phyloP scores from a whole-genome alignment of 495 filamentous ascomycete genomes.

The Penicillium dipodomyicola region DNA sequence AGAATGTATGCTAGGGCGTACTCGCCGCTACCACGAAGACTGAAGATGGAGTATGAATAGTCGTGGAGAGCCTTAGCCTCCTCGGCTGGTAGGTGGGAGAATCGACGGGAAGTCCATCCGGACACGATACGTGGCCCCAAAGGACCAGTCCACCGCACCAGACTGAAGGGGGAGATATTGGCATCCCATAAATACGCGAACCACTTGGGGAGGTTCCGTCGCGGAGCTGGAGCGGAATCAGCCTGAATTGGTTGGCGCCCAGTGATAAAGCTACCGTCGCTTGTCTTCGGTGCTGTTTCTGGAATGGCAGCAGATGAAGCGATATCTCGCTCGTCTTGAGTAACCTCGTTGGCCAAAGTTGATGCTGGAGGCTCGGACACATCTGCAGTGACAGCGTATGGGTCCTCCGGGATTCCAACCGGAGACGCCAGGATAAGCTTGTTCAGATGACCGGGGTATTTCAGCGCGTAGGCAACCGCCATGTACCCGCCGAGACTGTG shows the following conservation, averaged over 20 bases:
- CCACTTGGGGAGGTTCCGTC: slow-evolving; percentile 75
- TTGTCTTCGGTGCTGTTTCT: slow-evolving; percentile 38
- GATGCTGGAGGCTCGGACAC: slow-evolving; percentile 75
- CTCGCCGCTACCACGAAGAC: slow-evolving; percentile 86
- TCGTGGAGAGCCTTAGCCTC: slow-evolving; percentile 84
- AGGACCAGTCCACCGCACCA: slow-evolving; percentile 88
- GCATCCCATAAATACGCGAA: slow-evolving; percentile 92
- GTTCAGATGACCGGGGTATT: slow-evolving; percentile 90
- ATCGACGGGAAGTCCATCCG: slow-evolving; percentile 90
- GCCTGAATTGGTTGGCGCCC: slow-evolving; percentile 29
- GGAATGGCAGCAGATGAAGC: slow-evolving; percentile 29
- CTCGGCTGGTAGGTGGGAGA: slow-evolving; percentile 77
- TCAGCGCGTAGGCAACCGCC: slow-evolving; percentile 89
- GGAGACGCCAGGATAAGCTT: slow-evolving; percentile 94
- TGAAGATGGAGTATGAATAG: slow-evolving; percentile 94
- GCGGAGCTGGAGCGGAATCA: slow-evolving; percentile 42
- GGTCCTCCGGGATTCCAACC: slow-evolving; percentile 93
- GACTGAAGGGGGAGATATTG: slow-evolving; percentile 90
- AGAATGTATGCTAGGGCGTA: slow-evolving; percentile 92
- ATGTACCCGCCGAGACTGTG: slow-evolving; percentile 95
- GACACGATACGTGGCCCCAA: slow-evolving; percentile 88
- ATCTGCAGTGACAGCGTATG: slow-evolving; percentile 77
- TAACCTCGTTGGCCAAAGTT: slow-evolving; percentile 67
- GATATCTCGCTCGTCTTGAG: slow-evolving; percentile 66
- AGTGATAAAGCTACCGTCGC: slow-evolving; percentile 60